phyloP scores from a whole-genome alignment of 1,284 basidiomycete species.

The Pyrrhoderma lamaoense region DNA sequence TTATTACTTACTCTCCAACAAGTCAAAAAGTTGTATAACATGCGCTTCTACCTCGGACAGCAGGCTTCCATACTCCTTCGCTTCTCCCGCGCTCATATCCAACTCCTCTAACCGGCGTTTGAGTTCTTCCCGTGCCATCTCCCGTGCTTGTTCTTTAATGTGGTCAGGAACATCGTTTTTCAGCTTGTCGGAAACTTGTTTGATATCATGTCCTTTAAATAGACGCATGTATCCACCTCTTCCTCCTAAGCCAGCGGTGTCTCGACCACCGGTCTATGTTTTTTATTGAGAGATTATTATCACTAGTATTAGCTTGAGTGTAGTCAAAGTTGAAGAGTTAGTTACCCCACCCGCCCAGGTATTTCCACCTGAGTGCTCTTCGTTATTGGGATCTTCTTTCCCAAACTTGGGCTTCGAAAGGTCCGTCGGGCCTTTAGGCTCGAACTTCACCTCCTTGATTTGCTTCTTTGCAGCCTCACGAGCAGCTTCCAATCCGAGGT shows the following conservation, averaged over 20 bases:
- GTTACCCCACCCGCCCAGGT: slow-evolving; percentile 58
- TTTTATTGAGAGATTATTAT: too few relatives aligned
- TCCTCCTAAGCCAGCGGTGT: slow-evolving; percentile 59
- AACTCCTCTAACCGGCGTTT: slow-evolving; percentile 52
- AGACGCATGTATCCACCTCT: slow-evolving; percentile 60
- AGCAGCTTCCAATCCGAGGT: slow-evolving; percentile 47
- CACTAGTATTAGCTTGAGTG: too few relatives aligned
- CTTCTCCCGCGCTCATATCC: slow-evolving; percentile 49
- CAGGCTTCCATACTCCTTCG: slow-evolving; percentile 46
- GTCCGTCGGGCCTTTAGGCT: slow-evolving; percentile 41
- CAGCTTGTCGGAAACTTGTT: slow-evolving; percentile 50
- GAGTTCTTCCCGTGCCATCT: slow-evolving; percentile 58
- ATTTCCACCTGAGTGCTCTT: slow-evolving; percentile 53
- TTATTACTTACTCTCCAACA: slow-evolving; percentile 47
- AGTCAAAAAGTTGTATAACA: slow-evolving; percentile 47
- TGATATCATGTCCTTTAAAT: slow-evolving; percentile 55
- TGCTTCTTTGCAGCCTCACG: slow-evolving; percentile 42
- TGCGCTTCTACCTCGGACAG: slow-evolving; percentile 50
- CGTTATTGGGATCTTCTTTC: slow-evolving; percentile 44
- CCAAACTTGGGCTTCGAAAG: slow-evolving; percentile 51
- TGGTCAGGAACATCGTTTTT: slow-evolving; percentile 55
- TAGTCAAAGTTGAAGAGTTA: too few relatives aligned
- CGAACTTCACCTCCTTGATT: slow-evolving; percentile 49
- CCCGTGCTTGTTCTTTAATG: slow-evolving; percentile 51
- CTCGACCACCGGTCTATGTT: slow-evolving; percentile 54